Conservation (phyloP, 495 filamentous ascomycete genomes). For the Sabuloglossum arenarium region DNA sequence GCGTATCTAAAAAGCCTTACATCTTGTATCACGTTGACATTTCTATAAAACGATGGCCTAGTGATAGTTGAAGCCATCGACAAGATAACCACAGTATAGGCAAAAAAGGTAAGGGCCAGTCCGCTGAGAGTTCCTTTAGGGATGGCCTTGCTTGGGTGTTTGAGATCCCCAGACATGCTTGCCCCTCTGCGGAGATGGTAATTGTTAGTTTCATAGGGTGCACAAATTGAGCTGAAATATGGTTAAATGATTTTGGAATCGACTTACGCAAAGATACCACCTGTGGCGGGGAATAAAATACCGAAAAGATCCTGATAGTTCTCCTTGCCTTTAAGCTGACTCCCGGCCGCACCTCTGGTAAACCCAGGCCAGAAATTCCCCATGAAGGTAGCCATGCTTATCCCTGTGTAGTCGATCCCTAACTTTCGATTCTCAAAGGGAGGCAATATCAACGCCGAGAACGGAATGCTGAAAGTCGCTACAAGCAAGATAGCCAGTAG, state of each 20-base stretch:
- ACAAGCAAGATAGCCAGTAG: slow-evolving; percentile 53
- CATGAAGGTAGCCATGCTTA: slow-evolving; percentile 43
- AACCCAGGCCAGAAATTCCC: slow-evolving; percentile 51
- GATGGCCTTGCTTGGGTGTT: slow-evolving; percentile 66
- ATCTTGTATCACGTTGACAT: slow-evolving; percentile 60
- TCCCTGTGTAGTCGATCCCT: slow-evolving; percentile 57
- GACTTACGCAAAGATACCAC: slow-evolving; percentile 43
- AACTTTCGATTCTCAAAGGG: slow-evolving; percentile 40
- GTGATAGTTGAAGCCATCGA: slow-evolving; percentile 64
- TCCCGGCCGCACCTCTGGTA: slow-evolving; percentile 45
- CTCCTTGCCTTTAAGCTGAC: slow-evolving; percentile 40
- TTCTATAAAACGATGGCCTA: slow-evolving; percentile 48
- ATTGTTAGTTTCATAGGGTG: background rate
- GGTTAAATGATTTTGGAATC: slow-evolving; percentile 4
- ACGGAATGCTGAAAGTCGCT: slow-evolving; percentile 62
- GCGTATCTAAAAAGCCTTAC: slow-evolving; percentile 17
- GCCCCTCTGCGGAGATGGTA: slow-evolving; percentile 30
- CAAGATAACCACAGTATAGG: slow-evolving; percentile 58
- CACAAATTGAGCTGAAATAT: too few relatives aligned
- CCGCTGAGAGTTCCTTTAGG: slow-evolving; percentile 64
- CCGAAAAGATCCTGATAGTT: slow-evolving; percentile 74
- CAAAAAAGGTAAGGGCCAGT: slow-evolving; percentile 50
- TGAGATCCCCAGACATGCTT: slow-evolving; percentile 76
- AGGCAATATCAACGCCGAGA: slow-evolving; percentile 43
- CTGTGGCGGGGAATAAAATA: slow-evolving; percentile 72